Conservation (phyloP, 495 filamentous ascomycete species). For the Chaetomium cochliodes region DNA sequence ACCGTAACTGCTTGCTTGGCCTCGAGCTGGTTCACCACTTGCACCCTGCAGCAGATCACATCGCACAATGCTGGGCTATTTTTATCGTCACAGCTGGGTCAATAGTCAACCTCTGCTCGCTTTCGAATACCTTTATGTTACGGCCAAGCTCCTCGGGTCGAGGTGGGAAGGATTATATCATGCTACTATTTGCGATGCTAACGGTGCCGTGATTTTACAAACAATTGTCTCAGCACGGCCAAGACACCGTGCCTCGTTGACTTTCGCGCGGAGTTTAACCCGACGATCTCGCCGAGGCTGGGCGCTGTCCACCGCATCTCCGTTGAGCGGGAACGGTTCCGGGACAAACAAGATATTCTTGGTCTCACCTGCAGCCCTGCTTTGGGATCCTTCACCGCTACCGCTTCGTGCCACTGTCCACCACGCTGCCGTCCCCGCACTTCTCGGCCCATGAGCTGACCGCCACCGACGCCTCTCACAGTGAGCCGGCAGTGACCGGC, state of each 20-base stretch:
- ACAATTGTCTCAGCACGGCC: not conserved
- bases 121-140: not conserved
- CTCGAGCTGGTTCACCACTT: not conserved
- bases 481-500: not conserved
- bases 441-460: not conserved
- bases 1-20: not conserved
- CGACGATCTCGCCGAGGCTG: not conserved
- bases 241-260: not conserved
- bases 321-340: not conserved
- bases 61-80: not conserved
- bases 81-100: not conserved
- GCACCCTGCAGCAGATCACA: not conserved
- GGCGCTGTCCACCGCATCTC: not conserved
- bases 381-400: conserved; percentile 4
- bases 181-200: not conserved
- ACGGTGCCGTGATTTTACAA: not conserved
- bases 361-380: not conserved
- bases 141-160: not conserved
- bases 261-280: not conserved
- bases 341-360: not conserved
- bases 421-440: conserved; percentile 8
- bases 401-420: not conserved
- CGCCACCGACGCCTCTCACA: not conserved
- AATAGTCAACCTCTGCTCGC: too few species aligned
- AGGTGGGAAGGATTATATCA: not conserved